Conservation (phyloP, 1,139 yeast species). For the Zygosaccharomyces sapae region DNA sequence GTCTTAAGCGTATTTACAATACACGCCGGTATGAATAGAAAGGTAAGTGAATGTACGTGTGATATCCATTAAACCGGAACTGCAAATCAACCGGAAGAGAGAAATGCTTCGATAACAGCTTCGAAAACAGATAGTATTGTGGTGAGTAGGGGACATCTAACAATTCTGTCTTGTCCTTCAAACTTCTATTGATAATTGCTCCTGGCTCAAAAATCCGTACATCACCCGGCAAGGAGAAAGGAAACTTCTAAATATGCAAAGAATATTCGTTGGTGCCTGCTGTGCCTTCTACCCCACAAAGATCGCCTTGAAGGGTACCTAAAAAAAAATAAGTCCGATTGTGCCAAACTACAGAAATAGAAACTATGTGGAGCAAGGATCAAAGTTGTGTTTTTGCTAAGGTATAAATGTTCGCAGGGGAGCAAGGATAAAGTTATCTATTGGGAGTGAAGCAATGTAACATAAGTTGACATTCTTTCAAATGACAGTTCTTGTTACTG, state of each 20-base stretch:
- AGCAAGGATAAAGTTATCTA: not conserved
- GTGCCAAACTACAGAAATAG: not conserved
- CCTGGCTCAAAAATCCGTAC: not conserved
- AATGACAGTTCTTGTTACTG: conserved; percentile 42
- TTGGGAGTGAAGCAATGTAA: not conserved
- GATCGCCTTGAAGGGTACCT: not conserved
- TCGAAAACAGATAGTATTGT: too few species aligned
- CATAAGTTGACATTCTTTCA: not conserved
- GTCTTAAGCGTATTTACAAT: too few species aligned
- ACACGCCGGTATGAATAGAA: too few species aligned
- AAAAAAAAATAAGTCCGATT: not conserved
- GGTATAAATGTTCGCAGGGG: not conserved
- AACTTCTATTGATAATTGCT: too few species aligned
- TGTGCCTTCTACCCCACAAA: not conserved
- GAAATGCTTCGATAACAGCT: too few species aligned
- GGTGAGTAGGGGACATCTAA: too few species aligned
- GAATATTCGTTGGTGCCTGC: not conserved
- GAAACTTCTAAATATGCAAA: not conserved
- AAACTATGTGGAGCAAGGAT: too few species aligned
- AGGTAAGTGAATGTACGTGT: too few species aligned
- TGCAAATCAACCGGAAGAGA: too few species aligned
- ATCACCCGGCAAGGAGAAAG: not conserved
- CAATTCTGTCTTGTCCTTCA: too few species aligned
- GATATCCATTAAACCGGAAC: too few species aligned
- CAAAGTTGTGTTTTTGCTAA: too few species aligned